Evolutionary conservation across 495 filamentous ascomycete genomes (phyloP), one percentile per base, ranked within the genome.

Genomic region (Daldinia childiae): DNA sequence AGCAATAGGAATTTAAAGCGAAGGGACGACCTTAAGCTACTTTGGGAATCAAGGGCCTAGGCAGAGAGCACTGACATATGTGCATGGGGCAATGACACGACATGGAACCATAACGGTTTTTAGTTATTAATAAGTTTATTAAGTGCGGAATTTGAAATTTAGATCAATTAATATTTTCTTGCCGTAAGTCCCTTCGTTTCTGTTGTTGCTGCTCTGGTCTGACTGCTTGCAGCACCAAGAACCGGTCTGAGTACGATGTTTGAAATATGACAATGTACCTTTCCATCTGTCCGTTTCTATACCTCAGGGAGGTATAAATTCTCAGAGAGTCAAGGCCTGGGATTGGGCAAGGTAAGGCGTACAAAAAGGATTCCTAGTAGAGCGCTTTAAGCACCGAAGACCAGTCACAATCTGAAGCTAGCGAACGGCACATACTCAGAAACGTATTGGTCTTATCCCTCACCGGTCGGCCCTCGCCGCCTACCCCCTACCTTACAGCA

Each of bases 401-500:
- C 41, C 59, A 68, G 69, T 72, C 69, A 64, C 61, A 72, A 68
- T 64, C 60, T 58, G 69, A 62, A 62, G 64, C 70, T 73, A 73
- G 57, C 38, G 61, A 65, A 73, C 61, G 70, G 70, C 70, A 73
- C 70, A 58, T 68, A 64, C 24, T 54, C 56, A 62, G 50, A 68
- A 58, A 73, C 65, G 65, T 65, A 73, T 61, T 73, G 61, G 70
- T 64, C 61, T 73, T 73, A 69, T 73, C 65, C 70, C 59, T 68
- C 70, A 73, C 70, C 70, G 70, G 70, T 73, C 70, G 70, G 70
- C 65, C 17, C 69, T 72, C 70, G 61, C 70, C 70, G 56, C 65
- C 54, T 62, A 73, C 43, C 66, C 58, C 58, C 65, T 69, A 73
- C 70, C 61, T 36, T 72, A 56, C 48, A 57, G 57, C 56, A 70